Percentiles rank a stretch among this genome's conserved stretches.
phyloP scores from a whole-genome alignment of 768 basidiomycete genomes.

The Termitomyces sp. region DNA sequence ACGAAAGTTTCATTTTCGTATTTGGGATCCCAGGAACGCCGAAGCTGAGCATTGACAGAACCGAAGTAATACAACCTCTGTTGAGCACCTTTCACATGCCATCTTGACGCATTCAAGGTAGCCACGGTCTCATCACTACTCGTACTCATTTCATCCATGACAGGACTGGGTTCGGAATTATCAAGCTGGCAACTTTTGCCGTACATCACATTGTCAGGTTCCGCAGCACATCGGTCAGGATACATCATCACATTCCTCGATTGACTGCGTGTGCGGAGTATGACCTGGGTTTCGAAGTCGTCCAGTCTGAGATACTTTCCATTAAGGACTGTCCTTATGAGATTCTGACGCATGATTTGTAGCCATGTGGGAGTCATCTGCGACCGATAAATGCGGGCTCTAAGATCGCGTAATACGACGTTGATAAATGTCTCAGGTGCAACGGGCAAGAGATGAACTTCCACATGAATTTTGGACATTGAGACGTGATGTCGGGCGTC shows the following conservation, averaged over 20 bases:
- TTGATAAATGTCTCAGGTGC: conserved; percentile 29
- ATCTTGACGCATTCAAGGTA: conserved; percentile 22
- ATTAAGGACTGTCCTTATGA: conserved; percentile 31
- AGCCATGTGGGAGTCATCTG: conserved; percentile 32
- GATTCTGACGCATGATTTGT: conserved; percentile 26
- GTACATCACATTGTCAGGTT: background rate
- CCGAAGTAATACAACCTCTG: conserved; percentile 35
- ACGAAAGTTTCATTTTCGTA: conserved; percentile 32
- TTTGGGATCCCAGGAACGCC: conserved; percentile 26
- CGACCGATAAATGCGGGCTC: conserved; percentile 27
- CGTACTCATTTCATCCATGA: background rate
- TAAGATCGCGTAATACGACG: conserved; percentile 29
- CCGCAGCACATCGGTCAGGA: background rate
- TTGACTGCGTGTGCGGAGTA: conserved; percentile 16
- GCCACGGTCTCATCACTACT: conserved; percentile 27
- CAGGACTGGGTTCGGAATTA: background rate
- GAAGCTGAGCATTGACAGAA: conserved; percentile 29
- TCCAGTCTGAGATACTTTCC: conserved; percentile 36
- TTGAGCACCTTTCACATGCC: conserved; percentile 29
- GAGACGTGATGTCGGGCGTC: conserved; percentile 21
- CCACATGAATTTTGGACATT: conserved; percentile 13
- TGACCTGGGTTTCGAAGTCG: conserved; percentile 27
- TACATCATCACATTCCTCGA: background rate
- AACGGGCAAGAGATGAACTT: conserved; percentile 34
- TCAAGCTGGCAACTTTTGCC: background rate